Evolutionary conservation across 2,329 filamentous ascomycete genomes (phyloP).

Genomic region (Sclerotiophoma versabilis): DNA sequence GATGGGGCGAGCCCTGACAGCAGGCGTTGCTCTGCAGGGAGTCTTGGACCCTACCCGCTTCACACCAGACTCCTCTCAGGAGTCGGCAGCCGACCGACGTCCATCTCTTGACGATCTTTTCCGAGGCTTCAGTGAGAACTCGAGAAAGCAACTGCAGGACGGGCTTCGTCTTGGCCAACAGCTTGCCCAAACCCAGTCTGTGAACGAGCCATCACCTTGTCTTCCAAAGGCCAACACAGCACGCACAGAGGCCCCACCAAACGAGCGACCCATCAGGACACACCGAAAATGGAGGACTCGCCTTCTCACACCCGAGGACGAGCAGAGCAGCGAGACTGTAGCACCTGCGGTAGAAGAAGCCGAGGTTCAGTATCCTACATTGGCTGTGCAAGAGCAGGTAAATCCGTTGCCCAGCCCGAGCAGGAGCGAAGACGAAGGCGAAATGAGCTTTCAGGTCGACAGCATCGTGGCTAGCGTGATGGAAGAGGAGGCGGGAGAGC

Average conservation of each 20-base stretch:
- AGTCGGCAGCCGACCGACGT: conserved; percentile 28
- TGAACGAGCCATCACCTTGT: conserved; percentile 23
- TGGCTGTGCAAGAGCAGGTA: conserved; percentile 23
- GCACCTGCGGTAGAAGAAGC: conserved; percentile 13
- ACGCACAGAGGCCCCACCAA: conserved; percentile 13
- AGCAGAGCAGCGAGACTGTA: conserved; percentile 25
- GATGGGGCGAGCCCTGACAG: conserved; percentile 47
- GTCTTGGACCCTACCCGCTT: conserved; percentile 40
- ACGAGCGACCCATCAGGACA: conserved; percentile 33
- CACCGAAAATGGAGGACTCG: conserved; percentile 37
- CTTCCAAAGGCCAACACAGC: conserved; percentile 28
- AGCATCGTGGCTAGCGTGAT: conserved; percentile 24
- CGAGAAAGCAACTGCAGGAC: conserved; percentile 48
- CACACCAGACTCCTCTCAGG: conserved; percentile 37
- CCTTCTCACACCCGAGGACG: conserved; percentile 46
- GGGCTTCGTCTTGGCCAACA: conserved; percentile 50
- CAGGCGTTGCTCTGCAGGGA: conserved; percentile 49
- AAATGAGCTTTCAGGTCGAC: conserved; percentile 44
- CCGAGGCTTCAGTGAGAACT: conserved; percentile 49
- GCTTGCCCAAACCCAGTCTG: conserved; percentile 37
- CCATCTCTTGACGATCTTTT: conserved; percentile 47
- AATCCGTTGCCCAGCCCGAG: conserved; percentile 40
- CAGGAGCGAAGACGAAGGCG: conserved; percentile 41
- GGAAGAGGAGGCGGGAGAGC: conserved; percentile 3
- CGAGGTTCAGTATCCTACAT: conserved; percentile 39